Percentiles rank a stretch among this genome's conserved stretches.
phyloP scores from a whole-genome alignment of 2,329 filamentous ascomycete species.

The Epichloe festucae region DNA sequence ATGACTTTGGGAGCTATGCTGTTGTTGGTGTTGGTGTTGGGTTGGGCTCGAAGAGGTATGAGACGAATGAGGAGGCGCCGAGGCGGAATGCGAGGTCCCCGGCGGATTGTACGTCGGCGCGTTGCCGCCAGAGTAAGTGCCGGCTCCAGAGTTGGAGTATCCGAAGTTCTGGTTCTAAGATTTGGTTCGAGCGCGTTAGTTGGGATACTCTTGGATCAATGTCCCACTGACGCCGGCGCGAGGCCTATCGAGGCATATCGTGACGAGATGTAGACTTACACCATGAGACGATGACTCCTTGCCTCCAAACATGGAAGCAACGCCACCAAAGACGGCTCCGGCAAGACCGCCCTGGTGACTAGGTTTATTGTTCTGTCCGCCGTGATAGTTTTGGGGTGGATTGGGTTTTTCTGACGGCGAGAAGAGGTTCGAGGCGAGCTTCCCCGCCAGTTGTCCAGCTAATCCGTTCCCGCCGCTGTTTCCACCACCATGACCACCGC shows the following conservation, averaged over 20 bases:
- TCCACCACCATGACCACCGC: slow-evolving; percentile 24
- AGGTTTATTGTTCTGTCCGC: slow-evolving; percentile 26
- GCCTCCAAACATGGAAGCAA: slow-evolving; percentile 40
- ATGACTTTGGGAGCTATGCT: slow-evolving; percentile 12
- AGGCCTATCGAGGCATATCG: not conserved
- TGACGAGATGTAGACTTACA: slow-evolving; percentile 3
- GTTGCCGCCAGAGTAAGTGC: slow-evolving; percentile 47
- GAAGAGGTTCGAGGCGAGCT: slow-evolving; percentile 43
- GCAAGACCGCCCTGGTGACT: slow-evolving; percentile 35
- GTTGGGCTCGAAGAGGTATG: slow-evolving; percentile 14
- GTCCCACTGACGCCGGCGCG: not conserved
- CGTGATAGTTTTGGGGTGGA: slow-evolving; percentile 34
- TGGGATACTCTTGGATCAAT: not conserved
- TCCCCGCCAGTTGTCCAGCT: slow-evolving; percentile 43
- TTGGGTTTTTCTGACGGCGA: slow-evolving; percentile 32
- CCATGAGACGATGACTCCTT: slow-evolving; percentile 20
- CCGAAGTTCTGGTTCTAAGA: slow-evolving; percentile 44
- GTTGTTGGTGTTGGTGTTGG: slow-evolving; percentile 13
- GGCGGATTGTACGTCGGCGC: slow-evolving; percentile 37
- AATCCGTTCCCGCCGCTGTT: slow-evolving; percentile 26
- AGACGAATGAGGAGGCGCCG: slow-evolving; percentile 12
- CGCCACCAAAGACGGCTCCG: slow-evolving; percentile 41
- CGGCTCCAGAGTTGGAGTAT: slow-evolving; percentile 43
- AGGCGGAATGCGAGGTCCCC: slow-evolving; percentile 15
- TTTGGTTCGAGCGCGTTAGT: slow-evolving; percentile 5